A percentile compares a stretch with the other conserved stretches of the same genome.
These are phyloP conservation scores for Penstemon newberryi DNA, from an alignment of 257 asterid genomes.

Conservation along the genomic window DNA sequence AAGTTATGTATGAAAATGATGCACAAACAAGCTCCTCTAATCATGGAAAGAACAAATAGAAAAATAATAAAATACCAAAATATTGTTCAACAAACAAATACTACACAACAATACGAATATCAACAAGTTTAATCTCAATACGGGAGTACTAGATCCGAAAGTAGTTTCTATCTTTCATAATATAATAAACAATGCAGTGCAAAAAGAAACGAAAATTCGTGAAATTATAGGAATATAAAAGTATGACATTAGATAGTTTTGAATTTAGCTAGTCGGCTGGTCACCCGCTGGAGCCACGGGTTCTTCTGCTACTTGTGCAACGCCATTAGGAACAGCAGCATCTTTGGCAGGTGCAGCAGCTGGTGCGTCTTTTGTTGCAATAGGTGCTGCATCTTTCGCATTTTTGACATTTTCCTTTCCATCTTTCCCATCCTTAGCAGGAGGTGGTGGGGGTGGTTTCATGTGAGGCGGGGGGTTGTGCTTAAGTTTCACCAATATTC, in stretches of 20 bases:
- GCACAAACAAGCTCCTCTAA: background rate
- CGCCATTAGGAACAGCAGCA: conserved; percentile 39
- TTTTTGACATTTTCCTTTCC: conserved; percentile 26
- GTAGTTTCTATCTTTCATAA: conserved; percentile 10
- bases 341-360: conserved; percentile 43
- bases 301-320: conserved; percentile 42
- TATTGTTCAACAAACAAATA: conserved; percentile 27
- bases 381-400: conserved; percentile 31
- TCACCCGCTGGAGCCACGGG: conserved; percentile 39
- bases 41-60: background rate
- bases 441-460: conserved; percentile 85
- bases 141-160: conserved; percentile 18
- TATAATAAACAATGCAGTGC: background rate
- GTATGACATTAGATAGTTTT: too few species aligned
- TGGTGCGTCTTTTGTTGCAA: conserved; percentile 37
- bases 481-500: conserved; percentile 85
- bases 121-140: conserved; percentile 6
- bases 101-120: conserved; percentile 26
- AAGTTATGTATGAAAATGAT: background rate
- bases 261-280: conserved; percentile 38
- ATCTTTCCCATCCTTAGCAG: conserved; percentile 43
- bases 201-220: background rate
- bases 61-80: conserved; percentile 19
- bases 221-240: background rate
- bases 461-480: conserved; percentile 94